A percentile compares a stretch with the other conserved stretches of the same genome.
phyloP scores from a whole-genome alignment of 768 basidiomycete genomes.

The Suillus ampliporus region DNA sequence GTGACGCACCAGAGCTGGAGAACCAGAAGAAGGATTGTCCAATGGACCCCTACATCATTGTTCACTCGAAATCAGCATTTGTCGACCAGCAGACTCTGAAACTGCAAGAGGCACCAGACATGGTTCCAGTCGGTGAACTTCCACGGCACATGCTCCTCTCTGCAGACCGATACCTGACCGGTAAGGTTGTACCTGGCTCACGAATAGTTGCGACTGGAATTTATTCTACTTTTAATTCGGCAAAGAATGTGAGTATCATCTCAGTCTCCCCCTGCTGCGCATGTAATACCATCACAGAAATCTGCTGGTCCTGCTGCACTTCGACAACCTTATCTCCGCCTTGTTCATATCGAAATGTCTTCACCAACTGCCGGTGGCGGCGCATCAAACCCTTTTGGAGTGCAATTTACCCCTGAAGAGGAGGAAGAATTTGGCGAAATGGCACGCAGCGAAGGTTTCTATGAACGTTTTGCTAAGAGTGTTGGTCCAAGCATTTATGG shows the following conservation, averaged over 20 bases:
- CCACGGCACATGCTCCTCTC: conserved; percentile 95
- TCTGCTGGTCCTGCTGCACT: conserved; percentile 85
- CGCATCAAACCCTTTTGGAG: conserved; percentile 83
- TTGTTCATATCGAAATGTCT: conserved; percentile 91
- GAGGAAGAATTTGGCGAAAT: conserved; percentile 96
- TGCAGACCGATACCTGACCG: conserved; percentile 88
- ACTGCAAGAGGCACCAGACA: conserved; percentile 97
- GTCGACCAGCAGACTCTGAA: conserved; percentile 97
- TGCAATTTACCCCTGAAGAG: conserved; percentile 91
- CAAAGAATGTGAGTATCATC: conserved; percentile 69
- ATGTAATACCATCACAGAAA: conserved; percentile 53
- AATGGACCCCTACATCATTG: conserved; percentile 92
- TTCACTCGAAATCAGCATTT: conserved; percentile 93
- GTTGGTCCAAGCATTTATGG: conserved; percentile 98
- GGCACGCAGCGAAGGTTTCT: conserved; percentile 86
- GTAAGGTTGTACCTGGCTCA: conserved; percentile 95
- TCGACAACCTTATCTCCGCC: conserved; percentile 92
- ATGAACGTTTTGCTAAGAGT: conserved; percentile 91
- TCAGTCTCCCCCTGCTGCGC: background rate
- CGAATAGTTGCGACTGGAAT: conserved; percentile 94
- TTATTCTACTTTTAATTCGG: conserved; percentile 93
- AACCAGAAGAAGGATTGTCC: conserved; percentile 96
- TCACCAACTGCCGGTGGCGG: conserved; percentile 75
- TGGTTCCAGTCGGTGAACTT: conserved; percentile 98
- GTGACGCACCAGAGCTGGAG: conserved; percentile 79